A percentile compares a stretch with the other conserved stretches of the same genome.
These are phyloP conservation scores for Parathielavia hyrcaniae DNA, from an alignment of 495 filamentous ascomycete genomes.

Conservation along the genomic window DNA sequence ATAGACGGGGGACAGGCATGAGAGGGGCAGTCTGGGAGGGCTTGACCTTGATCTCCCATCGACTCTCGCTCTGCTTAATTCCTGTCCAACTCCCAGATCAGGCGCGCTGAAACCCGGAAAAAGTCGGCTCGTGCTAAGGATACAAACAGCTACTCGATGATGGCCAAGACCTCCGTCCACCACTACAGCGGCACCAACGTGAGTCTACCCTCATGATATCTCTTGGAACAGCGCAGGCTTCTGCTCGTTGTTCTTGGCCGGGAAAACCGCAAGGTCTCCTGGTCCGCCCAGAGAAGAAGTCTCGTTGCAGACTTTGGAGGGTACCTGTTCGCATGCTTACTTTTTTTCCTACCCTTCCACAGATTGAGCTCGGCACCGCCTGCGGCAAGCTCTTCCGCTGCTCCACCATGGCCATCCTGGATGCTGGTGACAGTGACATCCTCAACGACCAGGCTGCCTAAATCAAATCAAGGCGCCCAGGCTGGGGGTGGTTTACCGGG, in stretches of 20 bases:
- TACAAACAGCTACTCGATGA: slow-evolving; percentile 62
- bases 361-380: slow-evolving; percentile 96
- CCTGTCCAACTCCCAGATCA: background rate
- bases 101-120: background rate
- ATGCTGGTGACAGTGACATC: slow-evolving; percentile 98
- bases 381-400: slow-evolving; percentile 54
- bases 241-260: slow-evolving; percentile 15
- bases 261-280: slow-evolving; percentile 21
- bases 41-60: background rate
- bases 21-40: background rate
- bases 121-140: slow-evolving; percentile 26
- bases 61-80: too few species aligned
- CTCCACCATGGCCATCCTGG: slow-evolving; percentile 89
- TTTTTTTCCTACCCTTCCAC: slow-evolving; percentile 26
- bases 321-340: slow-evolving; percentile 54
- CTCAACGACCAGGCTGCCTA: slow-evolving; percentile 63
- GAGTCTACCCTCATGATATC: slow-evolving; percentile 44
- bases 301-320: slow-evolving; percentile 72
- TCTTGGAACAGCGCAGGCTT: background rate
- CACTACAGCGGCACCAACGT: slow-evolving; percentile 98
- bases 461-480: slow-evolving; percentile 17
- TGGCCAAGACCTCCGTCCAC: slow-evolving; percentile 88
- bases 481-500: slow-evolving; percentile 9
- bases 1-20: background rate
- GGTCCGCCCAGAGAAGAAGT: slow-evolving; percentile 74